phyloP scores from a whole-genome alignment of 768 basidiomycete genomes.

The Rhodotorula kratochvilovae region DNA sequence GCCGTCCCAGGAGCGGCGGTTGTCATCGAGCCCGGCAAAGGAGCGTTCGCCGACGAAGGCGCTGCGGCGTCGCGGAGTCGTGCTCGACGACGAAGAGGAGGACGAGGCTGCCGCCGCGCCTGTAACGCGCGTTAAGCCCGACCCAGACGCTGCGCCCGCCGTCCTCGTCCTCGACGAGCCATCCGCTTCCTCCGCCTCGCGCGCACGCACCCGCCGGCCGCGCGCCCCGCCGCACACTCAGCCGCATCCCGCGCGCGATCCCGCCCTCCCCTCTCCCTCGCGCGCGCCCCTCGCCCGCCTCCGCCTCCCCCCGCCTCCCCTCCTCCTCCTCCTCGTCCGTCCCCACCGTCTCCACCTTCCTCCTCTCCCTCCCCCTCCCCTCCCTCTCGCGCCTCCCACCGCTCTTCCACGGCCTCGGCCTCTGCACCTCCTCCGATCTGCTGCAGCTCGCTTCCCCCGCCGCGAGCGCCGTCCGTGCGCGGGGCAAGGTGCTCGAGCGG shows the following conservation, averaged over 20 bases:
- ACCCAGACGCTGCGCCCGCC: background rate
- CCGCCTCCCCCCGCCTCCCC: background rate
- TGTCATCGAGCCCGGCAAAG: no score
- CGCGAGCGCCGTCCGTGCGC: background rate
- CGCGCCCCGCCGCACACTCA: background rate
- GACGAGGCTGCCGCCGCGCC: background rate
- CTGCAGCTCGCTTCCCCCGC: constrained; percentile 2
- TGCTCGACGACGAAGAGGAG: background rate
- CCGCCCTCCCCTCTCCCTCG: background rate
- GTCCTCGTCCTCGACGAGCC: background rate
- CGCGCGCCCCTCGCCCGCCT: background rate
- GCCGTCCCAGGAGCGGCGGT: background rate
- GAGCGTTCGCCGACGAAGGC: background rate
- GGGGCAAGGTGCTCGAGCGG: constrained; percentile 3
- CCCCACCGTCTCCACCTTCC: constrained; percentile 16
- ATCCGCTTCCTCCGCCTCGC: background rate
- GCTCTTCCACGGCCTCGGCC: constrained; percentile 11
- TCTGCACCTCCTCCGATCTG: constrained; percentile 8
- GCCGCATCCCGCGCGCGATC: background rate
- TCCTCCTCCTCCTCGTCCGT: background rate
- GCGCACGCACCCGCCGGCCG: background rate
- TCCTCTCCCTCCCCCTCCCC: constrained; percentile 27
- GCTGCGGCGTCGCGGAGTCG: background rate
- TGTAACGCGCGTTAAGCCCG: background rate
- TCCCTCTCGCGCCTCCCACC: constrained; percentile 20